These are phyloP conservation scores for Pseudogymnoascus pannorum DNA, from an alignment of 2,329 filamentous ascomycete genomes.

Conservation along the genomic window DNA sequence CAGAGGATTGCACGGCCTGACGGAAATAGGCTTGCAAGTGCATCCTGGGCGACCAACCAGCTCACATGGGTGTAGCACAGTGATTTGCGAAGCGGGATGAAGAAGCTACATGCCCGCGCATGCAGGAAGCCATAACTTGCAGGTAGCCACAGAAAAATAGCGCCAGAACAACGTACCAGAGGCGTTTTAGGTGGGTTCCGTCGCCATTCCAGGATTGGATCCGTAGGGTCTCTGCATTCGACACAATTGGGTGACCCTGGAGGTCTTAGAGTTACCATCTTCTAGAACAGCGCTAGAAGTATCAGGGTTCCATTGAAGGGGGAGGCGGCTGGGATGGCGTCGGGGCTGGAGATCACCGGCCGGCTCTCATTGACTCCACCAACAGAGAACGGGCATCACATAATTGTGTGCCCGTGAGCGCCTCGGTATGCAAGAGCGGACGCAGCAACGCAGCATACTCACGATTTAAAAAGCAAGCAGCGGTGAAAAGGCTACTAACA, in stretches of 20 bases:
- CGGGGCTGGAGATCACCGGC: conserved; percentile 1
- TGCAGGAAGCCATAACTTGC: conserved; percentile 1
- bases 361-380: not conserved
- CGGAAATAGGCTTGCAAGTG: conserved; percentile 6
- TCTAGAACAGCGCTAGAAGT: conserved; percentile 25
- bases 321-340: conserved; percentile 11
- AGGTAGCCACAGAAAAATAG: conserved; percentile 6
- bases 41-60: conserved; percentile 4
- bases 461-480: not conserved
- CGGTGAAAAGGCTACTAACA: not conserved
- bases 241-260: conserved; percentile 16
- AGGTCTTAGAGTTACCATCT: conserved; percentile 13
- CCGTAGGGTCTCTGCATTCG: conserved; percentile 11
- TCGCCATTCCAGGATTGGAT: conserved; percentile 24
- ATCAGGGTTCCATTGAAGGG: conserved; percentile 13
- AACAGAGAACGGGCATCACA: not conserved
- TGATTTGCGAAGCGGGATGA: conserved; percentile 7
- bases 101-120: not conserved
- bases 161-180: not conserved
- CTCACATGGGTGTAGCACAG: conserved; percentile 6
- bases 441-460: not conserved
- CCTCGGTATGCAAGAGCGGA: not conserved
- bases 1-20: not conserved
- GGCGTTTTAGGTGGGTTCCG: conserved; percentile 17
- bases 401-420: not conserved